A percentile compares a stretch with the other conserved stretches of the same genome.
Evolutionary conservation across 441 rosid species (phyloP).

Genomic region (Adansonia grandidieri): DNA sequence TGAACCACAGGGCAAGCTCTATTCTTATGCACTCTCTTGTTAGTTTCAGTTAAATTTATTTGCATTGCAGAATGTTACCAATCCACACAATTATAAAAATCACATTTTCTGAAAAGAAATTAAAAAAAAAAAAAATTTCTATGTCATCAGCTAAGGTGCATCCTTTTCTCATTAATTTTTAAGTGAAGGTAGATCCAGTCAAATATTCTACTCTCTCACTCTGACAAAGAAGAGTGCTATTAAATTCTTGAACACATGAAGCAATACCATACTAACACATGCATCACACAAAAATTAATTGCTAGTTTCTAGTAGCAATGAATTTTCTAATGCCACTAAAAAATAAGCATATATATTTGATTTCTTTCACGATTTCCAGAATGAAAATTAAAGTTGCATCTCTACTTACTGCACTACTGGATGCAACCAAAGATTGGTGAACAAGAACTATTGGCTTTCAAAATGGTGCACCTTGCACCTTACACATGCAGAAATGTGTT

Average conservation of each 20-base stretch:
- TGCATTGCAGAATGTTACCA: background rate
- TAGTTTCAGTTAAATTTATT: conserved; percentile 10
- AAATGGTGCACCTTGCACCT: background rate
- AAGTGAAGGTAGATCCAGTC: background rate
- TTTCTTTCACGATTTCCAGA: too few relatives aligned
- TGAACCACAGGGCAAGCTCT: background rate
- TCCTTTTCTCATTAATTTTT: background rate
- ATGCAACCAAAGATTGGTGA: too few relatives aligned
- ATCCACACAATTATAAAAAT: background rate
- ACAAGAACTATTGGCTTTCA: background rate
- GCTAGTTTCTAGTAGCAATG: background rate
- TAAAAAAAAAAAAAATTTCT: background rate
- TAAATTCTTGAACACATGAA: background rate
- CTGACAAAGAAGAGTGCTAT: background rate
- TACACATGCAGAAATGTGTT: background rate
- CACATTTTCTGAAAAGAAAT: background rate
- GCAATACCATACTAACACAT: background rate
- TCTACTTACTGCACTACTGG: background rate
- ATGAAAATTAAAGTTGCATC: too few relatives aligned
- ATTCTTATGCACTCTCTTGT: background rate
- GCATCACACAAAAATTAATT: background rate
- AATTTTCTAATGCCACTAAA: background rate
- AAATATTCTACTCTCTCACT: background rate
- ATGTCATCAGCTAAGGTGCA: background rate
- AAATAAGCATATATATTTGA: background rate